Conservation (phyloP, 2,329 filamentous ascomycete species). For the Thelonectria blattea region DNA sequence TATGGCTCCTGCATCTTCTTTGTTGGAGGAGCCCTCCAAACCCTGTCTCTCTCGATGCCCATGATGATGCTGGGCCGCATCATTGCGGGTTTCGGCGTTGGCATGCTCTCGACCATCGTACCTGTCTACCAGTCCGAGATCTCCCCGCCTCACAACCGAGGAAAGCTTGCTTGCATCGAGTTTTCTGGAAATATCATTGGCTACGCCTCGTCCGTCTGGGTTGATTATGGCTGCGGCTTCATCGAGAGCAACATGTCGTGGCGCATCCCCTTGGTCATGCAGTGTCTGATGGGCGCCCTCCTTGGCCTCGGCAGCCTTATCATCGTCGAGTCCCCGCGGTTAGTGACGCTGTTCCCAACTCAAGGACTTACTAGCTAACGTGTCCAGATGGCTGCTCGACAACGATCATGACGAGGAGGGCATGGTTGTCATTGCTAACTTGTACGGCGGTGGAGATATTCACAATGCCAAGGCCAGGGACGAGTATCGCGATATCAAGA, state of each 20-base stretch:
- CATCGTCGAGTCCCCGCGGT: constrained; percentile 97
- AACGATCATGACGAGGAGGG: constrained; percentile 98
- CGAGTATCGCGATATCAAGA: constrained; percentile 98
- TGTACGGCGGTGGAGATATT: constrained; percentile 95
- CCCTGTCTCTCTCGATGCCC: constrained; percentile 78
- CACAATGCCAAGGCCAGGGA: constrained; percentile 91
- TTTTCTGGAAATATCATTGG: constrained; percentile 97
- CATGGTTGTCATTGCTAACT: constrained; percentile 96
- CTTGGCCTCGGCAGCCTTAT: constrained; percentile 85
- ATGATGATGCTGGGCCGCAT: constrained; percentile 90
- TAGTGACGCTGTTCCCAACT: constrained; percentile 34
- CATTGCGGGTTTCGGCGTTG: constrained; percentile 84
- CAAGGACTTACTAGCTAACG: constrained; percentile 36
- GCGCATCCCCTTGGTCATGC: constrained; percentile 88
- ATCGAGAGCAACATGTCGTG: constrained; percentile 87
- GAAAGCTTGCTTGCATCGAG: constrained; percentile 95
- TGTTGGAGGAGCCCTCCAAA: constrained; percentile 83
- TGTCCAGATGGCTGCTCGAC: constrained; percentile 85
- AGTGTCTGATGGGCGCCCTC: constrained; percentile 91
- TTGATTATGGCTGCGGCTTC: constrained; percentile 95
- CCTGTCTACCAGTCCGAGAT: constrained; percentile 95
- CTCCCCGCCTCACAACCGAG: constrained; percentile 93
- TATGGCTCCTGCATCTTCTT: constrained; percentile 93
- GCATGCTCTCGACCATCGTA: constrained; percentile 88
- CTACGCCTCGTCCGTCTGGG: constrained; percentile 96